phyloP scores from a whole-genome alignment of 768 basidiomycete genomes.

The Butyriboletus loyo region DNA sequence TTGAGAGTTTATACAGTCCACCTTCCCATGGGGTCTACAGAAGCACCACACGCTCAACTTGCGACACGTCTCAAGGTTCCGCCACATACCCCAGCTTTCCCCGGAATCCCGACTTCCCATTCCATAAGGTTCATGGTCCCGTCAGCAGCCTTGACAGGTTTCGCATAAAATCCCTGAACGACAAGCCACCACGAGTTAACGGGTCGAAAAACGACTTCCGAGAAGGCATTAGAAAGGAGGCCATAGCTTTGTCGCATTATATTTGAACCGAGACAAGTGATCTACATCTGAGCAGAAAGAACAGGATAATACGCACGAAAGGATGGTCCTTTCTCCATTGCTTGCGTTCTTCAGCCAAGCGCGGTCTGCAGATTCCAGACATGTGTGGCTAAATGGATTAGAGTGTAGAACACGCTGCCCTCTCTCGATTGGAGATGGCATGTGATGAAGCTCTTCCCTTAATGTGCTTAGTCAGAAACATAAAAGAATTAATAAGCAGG shows the following conservation, averaged over 20 bases:
- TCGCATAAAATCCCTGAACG: conserved; percentile 91
- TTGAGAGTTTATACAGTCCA: conserved; percentile 89
- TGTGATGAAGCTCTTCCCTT: not conserved
- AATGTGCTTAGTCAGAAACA: conserved; percentile 20
- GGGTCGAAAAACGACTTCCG: not conserved
- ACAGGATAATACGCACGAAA: conserved; percentile 61
- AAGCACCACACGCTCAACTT: conserved; percentile 12
- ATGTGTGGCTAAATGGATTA: conserved; percentile 28
- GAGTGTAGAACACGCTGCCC: not conserved
- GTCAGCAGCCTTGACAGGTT: conserved; percentile 85
- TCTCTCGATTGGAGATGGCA: not conserved
- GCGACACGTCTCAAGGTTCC: conserved; percentile 6
- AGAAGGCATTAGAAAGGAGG: not conserved
- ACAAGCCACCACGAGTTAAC: conserved; percentile 6
- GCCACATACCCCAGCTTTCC: conserved; percentile 74
- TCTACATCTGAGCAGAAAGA: not conserved
- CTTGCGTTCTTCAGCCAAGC: conserved; percentile 95
- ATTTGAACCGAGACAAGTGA: not conserved
- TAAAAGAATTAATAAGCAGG: not conserved
- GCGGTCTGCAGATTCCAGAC: conserved; percentile 91
- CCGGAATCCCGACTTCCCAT: conserved; percentile 99
- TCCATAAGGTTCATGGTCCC: conserved; percentile 95
- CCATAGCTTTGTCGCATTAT: not conserved
- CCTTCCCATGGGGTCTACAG: conserved; percentile 93
- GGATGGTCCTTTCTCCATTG: conserved; percentile 99